Percentiles rank a stretch among this genome's conserved stretches.
These are phyloP conservation scores for Gyromitra esculenta DNA, from an alignment of 2,329 filamentous ascomycete species.

Conservation along the genomic window DNA sequence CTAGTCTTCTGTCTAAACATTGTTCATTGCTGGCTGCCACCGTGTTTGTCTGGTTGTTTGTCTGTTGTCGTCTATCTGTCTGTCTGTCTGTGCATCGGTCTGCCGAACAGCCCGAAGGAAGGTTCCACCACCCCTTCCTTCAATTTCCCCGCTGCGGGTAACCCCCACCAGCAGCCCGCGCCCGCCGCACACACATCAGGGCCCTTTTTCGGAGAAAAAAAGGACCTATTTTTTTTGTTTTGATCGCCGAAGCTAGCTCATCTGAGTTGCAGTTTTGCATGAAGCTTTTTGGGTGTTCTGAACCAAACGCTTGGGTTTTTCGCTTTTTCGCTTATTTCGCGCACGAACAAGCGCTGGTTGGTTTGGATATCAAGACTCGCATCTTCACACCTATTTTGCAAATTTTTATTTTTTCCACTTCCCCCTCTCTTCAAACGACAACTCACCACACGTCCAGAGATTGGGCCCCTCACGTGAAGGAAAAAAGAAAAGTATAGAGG, in stretches of 20 bases:
- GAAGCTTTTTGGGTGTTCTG: conserved; percentile 18
- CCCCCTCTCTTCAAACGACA: conserved; percentile 24
- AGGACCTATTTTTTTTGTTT: conserved; percentile 24
- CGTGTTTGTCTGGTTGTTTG: conserved; percentile 32
- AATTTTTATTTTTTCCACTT: conserved; percentile 26
- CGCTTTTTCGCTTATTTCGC: conserved; percentile 45
- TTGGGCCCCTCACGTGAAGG: conserved; percentile 11
- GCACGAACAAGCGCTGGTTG: conserved; percentile 32
- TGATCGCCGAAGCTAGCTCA: conserved; percentile 43
- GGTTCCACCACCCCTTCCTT: conserved; percentile 43
- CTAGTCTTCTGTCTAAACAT: conserved; percentile 21
- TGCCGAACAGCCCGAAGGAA: conserved; percentile 37
- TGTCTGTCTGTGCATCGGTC: conserved; percentile 27
- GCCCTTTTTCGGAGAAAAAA: conserved; percentile 20
- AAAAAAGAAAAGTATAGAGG: conserved; percentile 38
- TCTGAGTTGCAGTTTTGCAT: conserved; percentile 14
- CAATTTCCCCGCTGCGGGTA: conserved; percentile 31
- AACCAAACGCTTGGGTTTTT: conserved; percentile 37
- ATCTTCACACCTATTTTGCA: conserved; percentile 37
- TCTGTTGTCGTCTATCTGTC: conserved; percentile 24
- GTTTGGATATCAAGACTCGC: conserved; percentile 51
- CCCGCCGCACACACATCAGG: conserved; percentile 34
- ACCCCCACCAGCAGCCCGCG: conserved; percentile 32
- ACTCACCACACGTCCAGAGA: conserved; percentile 1
- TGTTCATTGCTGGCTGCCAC: conserved; percentile 21